Conservation (phyloP, 352 stramenopile species). For the Phytophthora quininea region DNA sequence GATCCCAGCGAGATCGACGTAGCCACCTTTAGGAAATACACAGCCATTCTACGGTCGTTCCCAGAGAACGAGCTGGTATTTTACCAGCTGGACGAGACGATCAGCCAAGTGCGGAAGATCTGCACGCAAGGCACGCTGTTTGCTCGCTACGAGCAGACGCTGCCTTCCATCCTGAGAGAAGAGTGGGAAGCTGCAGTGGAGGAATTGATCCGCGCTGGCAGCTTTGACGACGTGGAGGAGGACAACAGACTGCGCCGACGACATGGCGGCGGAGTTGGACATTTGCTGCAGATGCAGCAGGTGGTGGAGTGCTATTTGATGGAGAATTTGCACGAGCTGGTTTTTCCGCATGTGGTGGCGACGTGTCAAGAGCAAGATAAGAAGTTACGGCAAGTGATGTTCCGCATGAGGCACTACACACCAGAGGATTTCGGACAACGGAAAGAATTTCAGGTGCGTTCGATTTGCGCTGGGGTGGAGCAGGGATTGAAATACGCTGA, state of each 20-base stretch:
- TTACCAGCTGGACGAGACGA: slow-evolving; percentile 65
- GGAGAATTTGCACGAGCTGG: slow-evolving; percentile 61
- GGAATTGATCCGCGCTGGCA: slow-evolving; percentile 52
- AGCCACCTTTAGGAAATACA: slow-evolving; percentile 74
- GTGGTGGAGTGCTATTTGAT: slow-evolving; percentile 86
- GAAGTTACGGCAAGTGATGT: slow-evolving; percentile 48
- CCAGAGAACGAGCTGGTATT: slow-evolving; percentile 82
- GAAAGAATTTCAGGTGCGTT: slow-evolving; percentile 69
- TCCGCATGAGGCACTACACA: slow-evolving; percentile 62
- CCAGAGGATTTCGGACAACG: slow-evolving; percentile 72
- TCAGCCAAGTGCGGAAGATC: slow-evolving; percentile 65
- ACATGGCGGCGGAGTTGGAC: slow-evolving; percentile 28
- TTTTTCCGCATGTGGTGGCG: slow-evolving; percentile 57
- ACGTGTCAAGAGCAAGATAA: slow-evolving; percentile 57
- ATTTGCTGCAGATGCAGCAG: slow-evolving; percentile 76
- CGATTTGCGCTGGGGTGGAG: too few relatives aligned
- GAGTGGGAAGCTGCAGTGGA: slow-evolving; percentile 69
- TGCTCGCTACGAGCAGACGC: slow-evolving; percentile 47
- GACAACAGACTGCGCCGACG: slow-evolving; percentile 21
- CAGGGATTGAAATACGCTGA: too few relatives aligned
- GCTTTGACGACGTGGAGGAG: slow-evolving; percentile 50
- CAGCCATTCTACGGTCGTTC: slow-evolving; percentile 76
- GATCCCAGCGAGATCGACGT: slow-evolving; percentile 79
- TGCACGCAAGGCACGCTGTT: slow-evolving; percentile 54
- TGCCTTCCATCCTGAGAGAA: slow-evolving; percentile 51